These are phyloP conservation scores for Diddensiella caesifluorescens DNA, from an alignment of 805 yeast species.

Conservation along the genomic window DNA sequence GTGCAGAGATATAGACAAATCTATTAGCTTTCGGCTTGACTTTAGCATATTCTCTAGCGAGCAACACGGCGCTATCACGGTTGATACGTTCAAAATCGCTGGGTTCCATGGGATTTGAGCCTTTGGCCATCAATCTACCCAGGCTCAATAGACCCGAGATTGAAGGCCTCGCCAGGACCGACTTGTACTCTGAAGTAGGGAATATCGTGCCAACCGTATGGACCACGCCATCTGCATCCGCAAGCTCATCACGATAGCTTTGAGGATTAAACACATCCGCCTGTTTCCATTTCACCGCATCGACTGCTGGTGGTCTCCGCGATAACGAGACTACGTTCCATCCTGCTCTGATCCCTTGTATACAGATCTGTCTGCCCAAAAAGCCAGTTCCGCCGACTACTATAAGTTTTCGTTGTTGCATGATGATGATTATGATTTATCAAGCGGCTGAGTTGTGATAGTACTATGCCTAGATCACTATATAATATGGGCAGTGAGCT, in stretches of 20 bases:
- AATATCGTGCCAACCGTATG: constrained; percentile 77
- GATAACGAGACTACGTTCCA: constrained; percentile 65
- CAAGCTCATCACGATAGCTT: constrained; percentile 46
- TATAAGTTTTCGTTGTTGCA: constrained; percentile 42
- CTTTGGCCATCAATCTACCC: constrained; percentile 28
- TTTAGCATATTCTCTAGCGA: constrained; percentile 52
- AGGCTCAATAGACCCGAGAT: constrained; percentile 7
- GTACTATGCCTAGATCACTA: no score
- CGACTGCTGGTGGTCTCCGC: constrained; percentile 32
- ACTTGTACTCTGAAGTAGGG: constrained; percentile 65
- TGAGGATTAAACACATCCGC: constrained; percentile 66
- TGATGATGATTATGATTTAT: no score
- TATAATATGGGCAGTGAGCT: no score
- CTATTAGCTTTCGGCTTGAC: constrained; percentile 24
- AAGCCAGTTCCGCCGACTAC: constrained; percentile 90
- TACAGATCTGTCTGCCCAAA: constrained; percentile 65
- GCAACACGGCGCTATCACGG: constrained; percentile 57
- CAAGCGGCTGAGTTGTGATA: no score
- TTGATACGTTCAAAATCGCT: constrained; percentile 54
- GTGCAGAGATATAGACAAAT: constrained; percentile 80
- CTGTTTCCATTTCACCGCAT: constrained; percentile 56
- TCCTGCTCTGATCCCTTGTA: constrained; percentile 57
- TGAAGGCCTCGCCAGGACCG: constrained; percentile 26
- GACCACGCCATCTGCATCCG: constrained; percentile 59
- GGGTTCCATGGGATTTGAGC: constrained; percentile 50